A percentile compares a stretch with the other conserved stretches of the same genome.
phyloP scores from a whole-genome alignment of 805 yeast genomes.

The Phaffomyces opuntiae region DNA sequence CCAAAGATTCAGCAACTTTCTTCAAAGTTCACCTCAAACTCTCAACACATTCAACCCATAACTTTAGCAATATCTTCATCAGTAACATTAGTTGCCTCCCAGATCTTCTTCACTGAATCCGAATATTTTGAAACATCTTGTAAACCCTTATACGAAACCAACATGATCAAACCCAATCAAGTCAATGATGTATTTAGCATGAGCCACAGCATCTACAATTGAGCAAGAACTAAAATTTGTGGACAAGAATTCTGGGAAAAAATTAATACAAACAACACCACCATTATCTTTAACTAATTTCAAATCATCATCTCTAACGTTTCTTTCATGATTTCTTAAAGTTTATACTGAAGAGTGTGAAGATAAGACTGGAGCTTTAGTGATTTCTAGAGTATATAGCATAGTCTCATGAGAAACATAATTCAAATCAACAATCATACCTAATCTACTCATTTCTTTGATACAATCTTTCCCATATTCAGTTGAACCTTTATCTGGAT shows the following conservation, averaged over 20 bases:
- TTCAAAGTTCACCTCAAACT: conserved; percentile 37
- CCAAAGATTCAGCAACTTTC: conserved; percentile 23
- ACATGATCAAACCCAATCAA: conserved; percentile 46
- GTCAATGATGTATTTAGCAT: conserved; percentile 36
- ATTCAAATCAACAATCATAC: conserved; percentile 45
- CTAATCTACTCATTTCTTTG: conserved; percentile 35
- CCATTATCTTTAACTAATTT: conserved; percentile 31
- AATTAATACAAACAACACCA: conserved; percentile 43
- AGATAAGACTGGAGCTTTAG: conserved; percentile 39
- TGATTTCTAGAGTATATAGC: conserved; percentile 34
- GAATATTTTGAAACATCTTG: conserved; percentile 53
- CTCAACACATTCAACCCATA: conserved; percentile 42
- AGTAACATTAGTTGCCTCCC: conserved; percentile 30
- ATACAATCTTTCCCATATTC: too few relatives aligned
- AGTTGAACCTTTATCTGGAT: too few relatives aligned
- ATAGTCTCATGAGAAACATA: conserved; percentile 45
- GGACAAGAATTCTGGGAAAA: conserved; percentile 34
- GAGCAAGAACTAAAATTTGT: conserved; percentile 15
- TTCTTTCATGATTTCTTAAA: conserved; percentile 36
- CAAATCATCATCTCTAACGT: conserved; percentile 42
- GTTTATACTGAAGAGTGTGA: conserved; percentile 40
- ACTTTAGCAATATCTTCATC: conserved; percentile 36
- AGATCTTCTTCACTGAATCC: conserved; percentile 32
- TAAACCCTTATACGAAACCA: conserved; percentile 43
- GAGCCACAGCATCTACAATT: conserved; percentile 37